phyloP scores from a whole-genome alignment of 2,329 filamentous ascomycete species.

The Nigrospora osmanthi region DNA sequence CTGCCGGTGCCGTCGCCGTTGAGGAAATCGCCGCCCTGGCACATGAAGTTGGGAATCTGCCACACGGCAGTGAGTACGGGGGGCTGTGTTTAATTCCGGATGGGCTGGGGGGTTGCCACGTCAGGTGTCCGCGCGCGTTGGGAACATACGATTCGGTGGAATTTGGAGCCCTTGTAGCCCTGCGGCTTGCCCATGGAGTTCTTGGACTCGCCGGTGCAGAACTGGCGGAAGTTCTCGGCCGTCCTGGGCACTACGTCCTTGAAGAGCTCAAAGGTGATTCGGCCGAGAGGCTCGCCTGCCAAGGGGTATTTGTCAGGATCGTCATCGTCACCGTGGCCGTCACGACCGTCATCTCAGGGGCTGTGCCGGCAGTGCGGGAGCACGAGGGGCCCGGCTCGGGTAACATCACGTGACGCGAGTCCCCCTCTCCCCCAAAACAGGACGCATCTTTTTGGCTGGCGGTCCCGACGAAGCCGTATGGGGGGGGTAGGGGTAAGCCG shows the following conservation, averaged over 20 bases:
- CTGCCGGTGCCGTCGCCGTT: constrained; percentile 89
- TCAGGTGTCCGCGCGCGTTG: not conserved
- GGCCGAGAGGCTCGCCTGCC: constrained; percentile 74
- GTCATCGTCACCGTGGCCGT: not conserved
- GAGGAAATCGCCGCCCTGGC: constrained; percentile 92
- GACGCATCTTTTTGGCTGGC: not conserved
- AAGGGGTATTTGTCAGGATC: constrained; percentile 3
- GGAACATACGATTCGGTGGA: constrained; percentile 76
- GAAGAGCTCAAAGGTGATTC: constrained; percentile 88
- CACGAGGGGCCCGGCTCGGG: not conserved
- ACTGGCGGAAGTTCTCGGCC: constrained; percentile 93
- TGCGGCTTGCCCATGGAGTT: constrained; percentile 69
- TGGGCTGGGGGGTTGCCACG: not conserved
- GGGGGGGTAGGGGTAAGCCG: not conserved
- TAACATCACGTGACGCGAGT: not conserved
- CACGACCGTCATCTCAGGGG: not conserved
- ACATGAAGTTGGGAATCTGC: constrained; percentile 94
- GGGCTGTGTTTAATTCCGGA: not conserved
- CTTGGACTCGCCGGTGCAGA: constrained; percentile 91
- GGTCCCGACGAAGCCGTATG: not conserved
- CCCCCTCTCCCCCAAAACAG: too few relatives aligned
- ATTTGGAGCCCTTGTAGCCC: constrained; percentile 91
- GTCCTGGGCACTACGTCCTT: constrained; percentile 77
- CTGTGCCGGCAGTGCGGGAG: not conserved
- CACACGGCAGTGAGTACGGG: too few relatives aligned